Percentiles rank a stretch among this genome's conserved stretches.
These are phyloP conservation scores for Talaromyces sp. DNA, from an alignment of 2,329 filamentous ascomycete genomes.

Conservation along the genomic window DNA sequence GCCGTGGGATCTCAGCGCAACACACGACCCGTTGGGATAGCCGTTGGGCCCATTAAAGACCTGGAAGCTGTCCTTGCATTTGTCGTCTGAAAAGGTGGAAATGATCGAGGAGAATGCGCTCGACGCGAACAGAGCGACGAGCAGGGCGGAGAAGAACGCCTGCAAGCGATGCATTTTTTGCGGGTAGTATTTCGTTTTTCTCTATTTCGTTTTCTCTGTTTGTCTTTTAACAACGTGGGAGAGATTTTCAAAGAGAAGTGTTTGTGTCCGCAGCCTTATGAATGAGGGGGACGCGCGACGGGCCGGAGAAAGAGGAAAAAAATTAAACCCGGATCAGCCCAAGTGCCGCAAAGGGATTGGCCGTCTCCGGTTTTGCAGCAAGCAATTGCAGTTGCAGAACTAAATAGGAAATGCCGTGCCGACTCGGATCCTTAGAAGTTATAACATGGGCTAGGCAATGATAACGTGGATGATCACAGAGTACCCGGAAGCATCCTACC, in stretches of 20 bases:
- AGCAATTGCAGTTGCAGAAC: too few species aligned
- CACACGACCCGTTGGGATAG: background rate
- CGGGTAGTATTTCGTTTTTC: too few species aligned
- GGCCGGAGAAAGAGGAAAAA: too few species aligned
- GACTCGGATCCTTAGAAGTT: background rate
- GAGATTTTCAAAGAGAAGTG: too few species aligned
- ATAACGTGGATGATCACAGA: too few species aligned
- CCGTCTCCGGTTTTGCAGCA: background rate
- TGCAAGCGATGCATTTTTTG: background rate
- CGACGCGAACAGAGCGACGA: background rate
- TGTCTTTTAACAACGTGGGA: background rate
- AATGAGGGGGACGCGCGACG: background rate
- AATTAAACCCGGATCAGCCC: too few species aligned
- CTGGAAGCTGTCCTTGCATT: background rate
- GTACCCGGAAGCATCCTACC: background rate
- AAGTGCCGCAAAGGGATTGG: background rate
- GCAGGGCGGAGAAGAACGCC: background rate
- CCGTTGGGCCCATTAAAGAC: constrained; percentile 2
- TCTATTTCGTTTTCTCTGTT: too few species aligned
- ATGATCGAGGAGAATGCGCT: background rate
- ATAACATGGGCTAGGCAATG: too few species aligned
- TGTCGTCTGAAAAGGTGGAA: constrained; percentile 2
- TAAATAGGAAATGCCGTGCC: background rate
- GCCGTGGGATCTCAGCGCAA: background rate
- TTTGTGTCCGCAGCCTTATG: background rate